Evolutionary conservation across 257 asterid species (phyloP).

Genomic region (Paraleonurus japonicus): DNA sequence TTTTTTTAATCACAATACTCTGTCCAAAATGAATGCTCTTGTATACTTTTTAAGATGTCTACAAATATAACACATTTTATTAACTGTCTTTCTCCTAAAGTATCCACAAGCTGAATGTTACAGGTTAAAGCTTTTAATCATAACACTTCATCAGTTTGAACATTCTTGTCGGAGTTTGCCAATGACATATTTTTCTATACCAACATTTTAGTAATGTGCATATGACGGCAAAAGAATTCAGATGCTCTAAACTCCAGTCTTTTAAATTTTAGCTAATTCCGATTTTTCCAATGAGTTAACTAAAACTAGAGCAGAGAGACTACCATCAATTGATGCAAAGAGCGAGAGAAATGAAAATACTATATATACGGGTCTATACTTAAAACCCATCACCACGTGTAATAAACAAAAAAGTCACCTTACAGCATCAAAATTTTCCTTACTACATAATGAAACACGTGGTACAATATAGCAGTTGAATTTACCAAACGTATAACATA

Average conservation of each 20-base stretch:
- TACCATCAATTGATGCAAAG: conserved; percentile 6
- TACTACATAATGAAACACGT: conserved; percentile 12
- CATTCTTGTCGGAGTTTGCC: background rate
- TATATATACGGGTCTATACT: background rate
- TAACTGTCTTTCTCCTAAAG: background rate
- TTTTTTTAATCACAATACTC: background rate
- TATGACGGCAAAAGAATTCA: background rate
- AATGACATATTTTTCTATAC: background rate
- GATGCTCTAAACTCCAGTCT: background rate
- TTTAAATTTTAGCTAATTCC: background rate
- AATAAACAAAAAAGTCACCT: background rate
- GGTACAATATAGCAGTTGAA: no score
- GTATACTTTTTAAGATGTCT: background rate
- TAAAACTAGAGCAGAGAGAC: no score
- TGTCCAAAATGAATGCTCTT: background rate
- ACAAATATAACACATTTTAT: background rate
- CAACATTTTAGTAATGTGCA: no score
- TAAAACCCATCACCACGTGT: conserved; percentile 4
- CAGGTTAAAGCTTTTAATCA: background rate
- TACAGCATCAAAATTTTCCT: conserved; percentile 8
- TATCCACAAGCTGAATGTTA: background rate
- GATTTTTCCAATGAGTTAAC: background rate
- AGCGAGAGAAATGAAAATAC: background rate
- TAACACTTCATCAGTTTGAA: background rate
- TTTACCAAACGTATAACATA: background rate